These are phyloP conservation scores for Arthrobotrys megalospora DNA, from an alignment of 2,329 filamentous ascomycete species.

Conservation along the genomic window DNA sequence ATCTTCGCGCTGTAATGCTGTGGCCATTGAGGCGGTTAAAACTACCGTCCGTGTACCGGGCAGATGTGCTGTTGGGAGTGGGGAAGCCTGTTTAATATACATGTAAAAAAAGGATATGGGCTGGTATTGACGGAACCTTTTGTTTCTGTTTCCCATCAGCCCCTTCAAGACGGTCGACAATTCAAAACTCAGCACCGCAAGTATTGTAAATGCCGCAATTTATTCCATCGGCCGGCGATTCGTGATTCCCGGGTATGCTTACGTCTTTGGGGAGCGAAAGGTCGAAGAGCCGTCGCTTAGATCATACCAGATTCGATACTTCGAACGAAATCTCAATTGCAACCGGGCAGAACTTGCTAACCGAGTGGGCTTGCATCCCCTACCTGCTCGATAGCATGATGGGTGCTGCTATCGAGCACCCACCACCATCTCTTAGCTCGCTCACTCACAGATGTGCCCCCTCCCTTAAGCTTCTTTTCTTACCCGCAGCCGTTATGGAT, in stretches of 20 bases:
- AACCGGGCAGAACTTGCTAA: constrained; percentile 58
- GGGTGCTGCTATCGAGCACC: constrained; percentile 18
- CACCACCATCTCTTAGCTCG: constrained; percentile 4
- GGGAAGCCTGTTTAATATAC: constrained; percentile 28
- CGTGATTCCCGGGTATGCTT: constrained; percentile 59
- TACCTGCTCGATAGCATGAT: constrained; percentile 13
- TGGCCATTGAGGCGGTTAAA: constrained; percentile 42
- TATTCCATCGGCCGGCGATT: constrained; percentile 44
- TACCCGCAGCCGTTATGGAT: constrained; percentile 61
- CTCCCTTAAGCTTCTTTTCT: constrained; percentile 30
- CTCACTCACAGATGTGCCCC: constrained; percentile 5
- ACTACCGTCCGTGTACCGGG: constrained; percentile 18
- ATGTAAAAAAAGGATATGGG: constrained; percentile 33
- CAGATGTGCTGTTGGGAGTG: neutral
- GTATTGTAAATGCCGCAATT: constrained; percentile 59
- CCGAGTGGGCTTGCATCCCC: constrained; percentile 55
- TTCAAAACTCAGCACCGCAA: constrained; percentile 10
- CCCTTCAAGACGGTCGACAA: constrained; percentile 28
- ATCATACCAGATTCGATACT: constrained; percentile 56
- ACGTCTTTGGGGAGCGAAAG: constrained; percentile 45
- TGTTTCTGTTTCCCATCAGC: constrained; percentile 23
- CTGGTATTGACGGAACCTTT: constrained; percentile 58
- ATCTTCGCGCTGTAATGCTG: constrained; percentile 13
- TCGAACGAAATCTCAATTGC: constrained; percentile 49
- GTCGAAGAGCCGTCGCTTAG: constrained; percentile 50